Percentiles rank a stretch among this genome's conserved stretches.
phyloP scores from a whole-genome alignment of 352 stramenopile species.

The Globisporangium solare region DNA sequence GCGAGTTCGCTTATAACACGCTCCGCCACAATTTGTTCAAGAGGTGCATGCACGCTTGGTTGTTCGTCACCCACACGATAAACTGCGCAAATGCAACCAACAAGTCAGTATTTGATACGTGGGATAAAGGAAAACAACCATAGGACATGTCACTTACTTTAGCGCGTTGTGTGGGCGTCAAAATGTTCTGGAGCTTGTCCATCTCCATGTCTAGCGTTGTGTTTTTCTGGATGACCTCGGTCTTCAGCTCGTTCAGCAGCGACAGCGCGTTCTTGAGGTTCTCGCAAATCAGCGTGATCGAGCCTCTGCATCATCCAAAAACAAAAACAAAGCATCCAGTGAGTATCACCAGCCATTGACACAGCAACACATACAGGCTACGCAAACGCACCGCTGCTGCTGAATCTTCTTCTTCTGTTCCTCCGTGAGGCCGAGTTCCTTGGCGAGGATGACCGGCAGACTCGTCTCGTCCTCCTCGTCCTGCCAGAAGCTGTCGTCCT shows the following conservation, averaged over 20 bases:
- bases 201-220: slow-evolving; percentile 92
- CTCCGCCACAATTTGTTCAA: slow-evolving; percentile 95
- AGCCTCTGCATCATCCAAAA: slow-evolving; percentile 20
- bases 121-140: slow-evolving; percentile 1
- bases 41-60: slow-evolving; percentile 94
- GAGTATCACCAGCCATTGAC: neutral
- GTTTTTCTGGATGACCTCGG: slow-evolving; percentile 88
- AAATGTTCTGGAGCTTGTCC: slow-evolving; percentile 91
- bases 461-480: slow-evolving; percentile 87
- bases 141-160: slow-evolving; percentile 78
- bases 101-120: neutral
- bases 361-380: neutral
- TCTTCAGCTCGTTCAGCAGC: slow-evolving; percentile 87
- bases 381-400: slow-evolving; percentile 67
- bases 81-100: slow-evolving; percentile 49
- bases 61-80: slow-evolving; percentile 95
- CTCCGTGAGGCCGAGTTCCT: slow-evolving; percentile 86
- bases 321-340: slow-evolving; percentile 7
- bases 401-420: slow-evolving; percentile 93
- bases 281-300: slow-evolving; percentile 80
- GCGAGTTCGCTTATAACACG: slow-evolving; percentile 55
- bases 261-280: slow-evolving; percentile 85
- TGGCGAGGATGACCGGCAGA: slow-evolving; percentile 87
- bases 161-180: slow-evolving; percentile 90
- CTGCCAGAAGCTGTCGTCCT: slow-evolving; percentile 89